Evolutionary conservation across 306 rosid genomes (phyloP).

Genomic region (Inga oerstediana): DNA sequence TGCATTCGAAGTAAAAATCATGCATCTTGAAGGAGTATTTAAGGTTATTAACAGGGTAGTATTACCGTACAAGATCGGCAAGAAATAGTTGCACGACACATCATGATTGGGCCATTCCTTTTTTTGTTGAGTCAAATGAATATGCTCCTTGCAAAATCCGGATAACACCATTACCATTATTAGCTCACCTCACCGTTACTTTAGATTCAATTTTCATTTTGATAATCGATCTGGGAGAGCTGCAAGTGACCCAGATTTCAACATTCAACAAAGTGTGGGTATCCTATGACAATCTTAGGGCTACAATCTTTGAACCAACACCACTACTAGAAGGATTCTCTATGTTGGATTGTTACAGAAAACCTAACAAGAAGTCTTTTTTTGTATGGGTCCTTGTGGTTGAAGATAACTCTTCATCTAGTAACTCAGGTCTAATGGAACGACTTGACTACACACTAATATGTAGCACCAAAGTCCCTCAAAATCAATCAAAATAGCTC

Average conservation of each 20-base stretch:
- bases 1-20: neutral
- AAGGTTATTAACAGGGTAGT: neutral
- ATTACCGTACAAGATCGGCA: neutral
- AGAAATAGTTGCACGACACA: conserved; percentile 31
- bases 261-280: no score
- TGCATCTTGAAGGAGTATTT: neutral
- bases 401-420: conserved; percentile 16
- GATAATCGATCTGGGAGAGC: neutral
- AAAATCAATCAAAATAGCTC: conserved; percentile 42
- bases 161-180: neutral
- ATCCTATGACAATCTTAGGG: no score
- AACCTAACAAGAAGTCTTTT: no score
- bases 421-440: conserved; percentile 25
- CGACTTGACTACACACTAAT: conserved; percentile 55
- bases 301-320: no score
- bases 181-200: neutral
- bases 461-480: conserved; percentile 51
- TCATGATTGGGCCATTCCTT: neutral
- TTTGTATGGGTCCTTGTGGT: conserved; percentile 46
- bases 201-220: neutral
- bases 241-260: no score
- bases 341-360: no score
- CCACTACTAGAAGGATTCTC: no score
- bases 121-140: conserved; percentile 1
- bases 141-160: conserved; percentile 31